A percentile compares a stretch with the other conserved stretches of the same genome.
Evolutionary conservation across 352 stramenopile genomes (phyloP).

Genomic region (Blastocystis sp.): DNA sequence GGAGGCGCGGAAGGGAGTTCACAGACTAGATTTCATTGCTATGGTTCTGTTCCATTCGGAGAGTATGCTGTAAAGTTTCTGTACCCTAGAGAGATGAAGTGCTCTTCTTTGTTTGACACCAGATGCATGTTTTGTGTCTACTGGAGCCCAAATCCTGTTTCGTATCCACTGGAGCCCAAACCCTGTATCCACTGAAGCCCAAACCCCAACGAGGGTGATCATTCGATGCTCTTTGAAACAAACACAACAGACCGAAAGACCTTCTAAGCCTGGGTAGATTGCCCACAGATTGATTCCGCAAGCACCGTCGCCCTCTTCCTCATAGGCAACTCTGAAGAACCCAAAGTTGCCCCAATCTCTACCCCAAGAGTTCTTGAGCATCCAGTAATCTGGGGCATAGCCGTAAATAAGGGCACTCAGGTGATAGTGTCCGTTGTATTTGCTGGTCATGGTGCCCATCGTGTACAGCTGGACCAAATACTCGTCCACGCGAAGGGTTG

Average conservation of each 20-base stretch:
- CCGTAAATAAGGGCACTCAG: slow-evolving; percentile 93
- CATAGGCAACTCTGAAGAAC: slow-evolving; percentile 85
- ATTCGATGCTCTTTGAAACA: neutral
- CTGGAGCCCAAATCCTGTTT: too few relatives aligned
- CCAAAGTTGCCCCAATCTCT: slow-evolving; percentile 85
- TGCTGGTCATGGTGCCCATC: slow-evolving; percentile 84
- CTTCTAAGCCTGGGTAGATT: neutral
- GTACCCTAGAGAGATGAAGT: neutral
- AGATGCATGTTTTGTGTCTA: too few relatives aligned
- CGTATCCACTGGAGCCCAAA: too few relatives aligned
- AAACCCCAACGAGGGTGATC: too few relatives aligned
- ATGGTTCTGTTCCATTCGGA: neutral
- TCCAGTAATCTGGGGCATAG: slow-evolving; percentile 91
- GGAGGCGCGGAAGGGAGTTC: neutral
- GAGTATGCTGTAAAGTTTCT: neutral
- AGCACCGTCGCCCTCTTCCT: slow-evolving; percentile 79
- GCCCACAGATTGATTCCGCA: neutral
- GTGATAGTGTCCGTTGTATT: slow-evolving; percentile 85
- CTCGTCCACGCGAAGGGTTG: slow-evolving; percentile 91
- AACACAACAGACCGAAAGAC: neutral
- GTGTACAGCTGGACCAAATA: slow-evolving; percentile 95
- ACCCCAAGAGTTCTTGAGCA: slow-evolving; percentile 96
- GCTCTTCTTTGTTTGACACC: too few relatives aligned
- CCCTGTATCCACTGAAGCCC: too few relatives aligned
- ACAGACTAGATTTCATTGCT: neutral